phyloP scores from a whole-genome alignment of 225 moss, liverwort and hornwort species.

The Climacium dendroides region DNA sequence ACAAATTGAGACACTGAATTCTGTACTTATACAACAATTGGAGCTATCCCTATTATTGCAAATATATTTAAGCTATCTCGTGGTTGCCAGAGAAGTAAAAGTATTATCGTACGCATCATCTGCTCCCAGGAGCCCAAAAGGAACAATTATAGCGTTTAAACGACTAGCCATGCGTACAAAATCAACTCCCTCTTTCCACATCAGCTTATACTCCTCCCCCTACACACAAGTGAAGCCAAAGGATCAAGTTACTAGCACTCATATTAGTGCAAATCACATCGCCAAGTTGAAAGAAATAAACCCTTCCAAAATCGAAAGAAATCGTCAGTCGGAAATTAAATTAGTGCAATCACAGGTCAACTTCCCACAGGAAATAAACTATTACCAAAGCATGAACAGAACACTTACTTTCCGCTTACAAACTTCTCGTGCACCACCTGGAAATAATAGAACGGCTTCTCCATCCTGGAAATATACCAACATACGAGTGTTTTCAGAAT shows the following conservation, averaged over 20 bases:
- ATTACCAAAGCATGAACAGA: not conserved
- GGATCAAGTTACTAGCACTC: not conserved
- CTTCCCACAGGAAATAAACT: not conserved
- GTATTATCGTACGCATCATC: conserved; percentile 74
- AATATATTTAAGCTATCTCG: not conserved
- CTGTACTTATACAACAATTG: not conserved
- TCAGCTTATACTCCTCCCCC: conserved; percentile 88
- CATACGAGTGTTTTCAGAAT: not conserved
- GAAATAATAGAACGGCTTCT: conserved; percentile 77
- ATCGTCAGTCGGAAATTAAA: not conserved
- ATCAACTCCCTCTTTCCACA: conserved; percentile 80
- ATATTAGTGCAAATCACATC: not conserved
- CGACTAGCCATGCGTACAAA: conserved; percentile 94
- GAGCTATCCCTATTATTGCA: not conserved
- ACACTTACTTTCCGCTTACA: conserved; percentile 83
- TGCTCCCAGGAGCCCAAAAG: conserved; percentile 84
- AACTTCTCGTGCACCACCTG: conserved; percentile 91
- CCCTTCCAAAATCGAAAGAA: not conserved
- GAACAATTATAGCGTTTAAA: conserved; percentile 75
- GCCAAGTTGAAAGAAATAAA: not conserved
- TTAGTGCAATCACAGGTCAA: not conserved
- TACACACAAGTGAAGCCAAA: not conserved
- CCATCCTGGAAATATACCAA: conserved; percentile 46
- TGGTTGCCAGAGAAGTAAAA: not conserved
- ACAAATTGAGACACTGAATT: not conserved